Evolutionary conservation across 228 moss, liverwort and hornwort genomes (phyloP).

Genomic region (Sphagnum magellanicum): DNA sequence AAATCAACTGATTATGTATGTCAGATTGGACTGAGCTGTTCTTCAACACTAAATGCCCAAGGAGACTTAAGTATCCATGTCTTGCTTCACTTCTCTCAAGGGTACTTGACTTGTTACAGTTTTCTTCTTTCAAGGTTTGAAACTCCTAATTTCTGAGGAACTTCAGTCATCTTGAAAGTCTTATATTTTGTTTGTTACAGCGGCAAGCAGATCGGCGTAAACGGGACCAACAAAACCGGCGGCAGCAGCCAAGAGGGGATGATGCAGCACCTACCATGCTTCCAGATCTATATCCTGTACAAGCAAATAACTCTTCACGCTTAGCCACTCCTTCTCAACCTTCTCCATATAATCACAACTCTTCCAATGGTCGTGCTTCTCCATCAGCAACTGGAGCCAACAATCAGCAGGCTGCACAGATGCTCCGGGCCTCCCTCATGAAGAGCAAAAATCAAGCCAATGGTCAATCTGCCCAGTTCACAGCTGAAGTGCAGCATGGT

Average conservation of each 20-base stretch:
- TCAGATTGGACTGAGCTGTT: no score
- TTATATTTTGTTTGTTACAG: slow-evolving; percentile 27
- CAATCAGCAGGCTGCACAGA: slow-evolving; percentile 86
- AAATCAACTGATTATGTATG: no score
- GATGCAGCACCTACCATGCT: slow-evolving; percentile 82
- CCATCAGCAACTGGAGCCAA: slow-evolving; percentile 34
- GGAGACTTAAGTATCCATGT: not conserved
- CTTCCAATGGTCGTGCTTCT: slow-evolving; percentile 37
- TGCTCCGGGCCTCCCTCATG: slow-evolving; percentile 75
- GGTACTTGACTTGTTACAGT: not conserved
- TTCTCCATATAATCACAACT: slow-evolving; percentile 49
- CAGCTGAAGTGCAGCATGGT: slow-evolving; percentile 42
- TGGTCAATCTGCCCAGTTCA: slow-evolving; percentile 35
- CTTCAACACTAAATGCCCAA: no score
- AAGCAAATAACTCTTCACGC: slow-evolving; percentile 49
- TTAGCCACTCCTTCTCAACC: slow-evolving; percentile 55
- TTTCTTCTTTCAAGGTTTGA: not conserved
- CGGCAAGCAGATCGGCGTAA: slow-evolving; percentile 95
- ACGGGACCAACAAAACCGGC: slow-evolving; percentile 59
- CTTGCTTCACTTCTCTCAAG: slow-evolving; percentile 7
- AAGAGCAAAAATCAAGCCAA: slow-evolving; percentile 49
- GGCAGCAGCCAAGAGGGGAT: slow-evolving; percentile 86
- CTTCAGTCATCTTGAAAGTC: not conserved
- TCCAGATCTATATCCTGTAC: slow-evolving; percentile 76
- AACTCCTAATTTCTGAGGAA: not conserved